A percentile compares a stretch with the other conserved stretches of the same genome.
phyloP scores from a whole-genome alignment of 176 grass and related monocot species.

The Puya raimondii region DNA sequence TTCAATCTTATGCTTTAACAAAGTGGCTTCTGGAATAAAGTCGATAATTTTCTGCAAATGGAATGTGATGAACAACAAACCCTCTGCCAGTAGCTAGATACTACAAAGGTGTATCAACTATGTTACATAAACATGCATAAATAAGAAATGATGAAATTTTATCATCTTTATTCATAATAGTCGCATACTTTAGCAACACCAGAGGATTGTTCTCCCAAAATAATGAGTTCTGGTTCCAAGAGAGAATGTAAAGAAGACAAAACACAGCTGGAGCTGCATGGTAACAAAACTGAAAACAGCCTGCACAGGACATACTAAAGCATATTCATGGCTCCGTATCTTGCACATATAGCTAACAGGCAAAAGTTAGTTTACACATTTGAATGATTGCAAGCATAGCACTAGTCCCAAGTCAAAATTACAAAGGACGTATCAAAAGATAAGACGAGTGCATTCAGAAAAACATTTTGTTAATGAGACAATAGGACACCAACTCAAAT shows the following conservation, averaged over 20 bases:
- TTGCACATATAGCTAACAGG: no score
- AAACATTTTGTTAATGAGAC: no score
- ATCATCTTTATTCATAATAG: background rate
- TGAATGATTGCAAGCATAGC: no score
- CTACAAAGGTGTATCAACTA: constrained; percentile 26
- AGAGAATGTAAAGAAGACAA: constrained; percentile 94
- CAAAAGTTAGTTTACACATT: no score
- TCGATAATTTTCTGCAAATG: constrained; percentile 94
- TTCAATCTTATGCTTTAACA: constrained; percentile 76
- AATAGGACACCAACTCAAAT: no score
- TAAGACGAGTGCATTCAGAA: no score
- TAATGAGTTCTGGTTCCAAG: constrained; percentile 98
- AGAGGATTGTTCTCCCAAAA: constrained; percentile 95
- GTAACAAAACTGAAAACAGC: constrained; percentile 82
- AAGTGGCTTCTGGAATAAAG: constrained; percentile 95
- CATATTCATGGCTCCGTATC: no score
- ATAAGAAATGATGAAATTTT: background rate
- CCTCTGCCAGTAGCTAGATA: constrained; percentile 91
- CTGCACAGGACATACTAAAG: constrained; percentile 32
- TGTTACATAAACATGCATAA: background rate
- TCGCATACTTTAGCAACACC: constrained; percentile 71
- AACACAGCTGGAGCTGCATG: constrained; percentile 95
- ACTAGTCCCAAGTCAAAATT: no score
- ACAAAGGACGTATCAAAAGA: no score
- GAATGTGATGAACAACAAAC: constrained; percentile 93